These are phyloP conservation scores for Crassisporium funariophilum DNA, from an alignment of 768 basidiomycete genomes.

Conservation along the genomic window DNA sequence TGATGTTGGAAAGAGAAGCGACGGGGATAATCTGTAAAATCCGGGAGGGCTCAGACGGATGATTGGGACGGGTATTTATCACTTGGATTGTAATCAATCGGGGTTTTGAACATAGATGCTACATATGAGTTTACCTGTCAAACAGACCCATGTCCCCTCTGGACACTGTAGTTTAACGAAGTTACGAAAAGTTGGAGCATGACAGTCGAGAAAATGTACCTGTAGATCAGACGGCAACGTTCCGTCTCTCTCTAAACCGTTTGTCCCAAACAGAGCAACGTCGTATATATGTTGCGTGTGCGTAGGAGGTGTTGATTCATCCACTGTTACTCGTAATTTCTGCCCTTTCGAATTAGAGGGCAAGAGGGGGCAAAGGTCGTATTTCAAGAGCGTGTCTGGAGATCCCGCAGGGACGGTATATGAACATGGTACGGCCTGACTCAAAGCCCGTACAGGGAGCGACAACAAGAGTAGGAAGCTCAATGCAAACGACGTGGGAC, in stretches of 20 bases:
- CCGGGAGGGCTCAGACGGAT: constrained; percentile 34
- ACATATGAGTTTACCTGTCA: constrained; percentile 22
- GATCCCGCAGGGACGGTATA: constrained; percentile 1
- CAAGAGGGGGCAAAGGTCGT: constrained; percentile 31
- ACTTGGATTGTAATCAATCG: not conserved
- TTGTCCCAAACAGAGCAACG: constrained; percentile 22
- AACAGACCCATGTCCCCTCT: constrained; percentile 33
- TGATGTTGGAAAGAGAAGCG: constrained; percentile 25
- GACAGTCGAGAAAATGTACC: constrained; percentile 14
- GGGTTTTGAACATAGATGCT: not conserved
- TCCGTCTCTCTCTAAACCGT: constrained; percentile 23
- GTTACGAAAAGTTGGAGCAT: not conserved
- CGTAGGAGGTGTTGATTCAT: constrained; percentile 34
- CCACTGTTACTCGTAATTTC: constrained; percentile 14
- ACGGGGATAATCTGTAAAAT: constrained; percentile 38
- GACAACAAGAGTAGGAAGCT: too few relatives aligned
- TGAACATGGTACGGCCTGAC: too few relatives aligned
- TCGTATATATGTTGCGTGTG: constrained; percentile 29
- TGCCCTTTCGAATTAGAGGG: constrained; percentile 1
- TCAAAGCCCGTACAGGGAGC: too few relatives aligned
- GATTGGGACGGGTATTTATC: constrained; percentile 32
- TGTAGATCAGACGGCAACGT: constrained; percentile 33
- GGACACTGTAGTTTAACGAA: constrained; percentile 33
- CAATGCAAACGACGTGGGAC: too few relatives aligned
- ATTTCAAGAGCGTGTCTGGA: constrained; percentile 11